Evolutionary conservation across 495 filamentous ascomycete genomes (phyloP), one percentile per base, ranked within the genome.

Genomic region (Aspergillus heteromorphus): DNA sequence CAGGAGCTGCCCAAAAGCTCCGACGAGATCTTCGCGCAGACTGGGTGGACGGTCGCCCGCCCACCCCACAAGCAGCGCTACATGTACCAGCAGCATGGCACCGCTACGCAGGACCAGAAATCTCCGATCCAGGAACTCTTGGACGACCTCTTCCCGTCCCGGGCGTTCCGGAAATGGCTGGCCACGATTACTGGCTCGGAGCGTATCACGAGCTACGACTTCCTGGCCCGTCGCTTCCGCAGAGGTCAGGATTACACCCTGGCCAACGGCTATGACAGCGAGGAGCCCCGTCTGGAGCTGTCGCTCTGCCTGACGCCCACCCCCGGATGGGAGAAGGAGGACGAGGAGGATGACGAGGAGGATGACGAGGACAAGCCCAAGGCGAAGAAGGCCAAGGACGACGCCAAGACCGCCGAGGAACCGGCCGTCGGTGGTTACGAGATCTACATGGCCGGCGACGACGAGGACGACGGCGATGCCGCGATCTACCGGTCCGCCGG

Each of bases 1-100:
- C 55, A 76, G 54, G 18, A 58, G 29, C 61, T 79, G 11, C 74
- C 72, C 17, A 27, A 45, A 6, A 73, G 72, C 23, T 80, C 75
- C 31, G 62, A 73, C 1, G 81, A 83, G 52, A 83, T 89, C 50
- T 79, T 88, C 56, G 76, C 79, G 4, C 55, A 60, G 54, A 77
- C 73, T 21, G 72, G 75, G 7, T 92, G 88, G 88, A 80, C 79
- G 38, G 85, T 93, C 13, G 88, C 93, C 18, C 78, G 83, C 13
- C 93, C 93, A 29, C 93, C 93, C 2, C 92, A 97, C 72, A 99
- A 97, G 70, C 91, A 96, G 61, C 89, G 91, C 4, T 99, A 86
- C 71, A 72, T 95, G 10, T 99, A 89, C 70, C 81, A 88, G 38
- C 82, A 91, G 50, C 59, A 72, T 11, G 65, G 73, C 1, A 62